Conservation (phyloP, 2,329 filamentous ascomycete genomes). For the Aureobasidium sp. region DNA sequence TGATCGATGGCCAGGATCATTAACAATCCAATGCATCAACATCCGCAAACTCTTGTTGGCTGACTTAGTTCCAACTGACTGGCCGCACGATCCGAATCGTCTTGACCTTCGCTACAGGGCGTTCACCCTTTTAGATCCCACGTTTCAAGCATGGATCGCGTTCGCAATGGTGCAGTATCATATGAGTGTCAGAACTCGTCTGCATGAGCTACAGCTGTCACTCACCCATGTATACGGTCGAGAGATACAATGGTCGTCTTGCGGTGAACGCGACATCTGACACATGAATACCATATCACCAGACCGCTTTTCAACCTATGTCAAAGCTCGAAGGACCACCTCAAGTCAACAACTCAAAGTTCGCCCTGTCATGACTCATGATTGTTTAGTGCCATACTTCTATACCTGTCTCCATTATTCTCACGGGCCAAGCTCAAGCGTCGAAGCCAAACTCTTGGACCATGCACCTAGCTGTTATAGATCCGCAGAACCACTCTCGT, state of each 20-base stretch:
- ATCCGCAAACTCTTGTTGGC: neutral
- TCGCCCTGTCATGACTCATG: neutral
- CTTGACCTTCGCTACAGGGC: neutral
- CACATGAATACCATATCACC: neutral
- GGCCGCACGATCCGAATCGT: too few species aligned
- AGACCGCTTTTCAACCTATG: too few species aligned
- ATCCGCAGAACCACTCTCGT: neutral
- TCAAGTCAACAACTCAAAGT: neutral
- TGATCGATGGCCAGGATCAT: neutral
- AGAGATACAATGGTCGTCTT: neutral
- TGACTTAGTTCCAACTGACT: neutral
- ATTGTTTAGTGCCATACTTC: neutral
- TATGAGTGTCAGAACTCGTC: neutral
- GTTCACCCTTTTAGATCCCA: neutral
- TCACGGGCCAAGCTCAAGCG: neutral
- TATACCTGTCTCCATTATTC: neutral
- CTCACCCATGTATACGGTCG: neutral
- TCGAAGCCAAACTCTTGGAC: neutral
- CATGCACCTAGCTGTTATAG: constrained; percentile 2
- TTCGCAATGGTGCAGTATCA: neutral
- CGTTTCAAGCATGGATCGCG: neutral
- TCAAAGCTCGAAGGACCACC: too few species aligned
- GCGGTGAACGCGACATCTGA: neutral
- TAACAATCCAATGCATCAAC: neutral
- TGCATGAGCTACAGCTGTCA: neutral